Base-by-base conservation (phyloP, 2,329 filamentous ascomycete species). In the Zasmidium cellare region DNA sequence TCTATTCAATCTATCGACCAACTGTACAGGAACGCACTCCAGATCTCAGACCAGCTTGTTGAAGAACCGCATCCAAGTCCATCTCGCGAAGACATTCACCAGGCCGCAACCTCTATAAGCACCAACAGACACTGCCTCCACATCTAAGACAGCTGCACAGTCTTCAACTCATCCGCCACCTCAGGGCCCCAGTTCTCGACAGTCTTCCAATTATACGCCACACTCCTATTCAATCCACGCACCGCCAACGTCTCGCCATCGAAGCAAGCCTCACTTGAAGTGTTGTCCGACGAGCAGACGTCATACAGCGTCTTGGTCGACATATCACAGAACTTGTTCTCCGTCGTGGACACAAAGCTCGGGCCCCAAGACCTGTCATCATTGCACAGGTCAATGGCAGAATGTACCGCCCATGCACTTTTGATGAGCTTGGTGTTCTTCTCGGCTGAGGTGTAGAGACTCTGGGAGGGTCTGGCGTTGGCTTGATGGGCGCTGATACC, bases 251-350 rank as follows among this genome's bases (percentile, higher is more conserved):
- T 16, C 3, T 41, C 35, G 5, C 3, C 3, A 14, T 41, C 35
- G 16, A 41, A 41, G 35, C 35, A 41, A 41, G 11, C 35, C 11
- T 9, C 35, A 18, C 5, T 41, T 14, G 16, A 41, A 18, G 16
- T 3, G 16, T 14, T n/a, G 16, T 41, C 35, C 12, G 16, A 5
- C 46, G 3, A 25, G 47, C 47, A 50, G 9, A 31, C 3, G n/a
- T 25, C 22, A 20, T 50, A 50, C 3, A 50, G 11, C 11, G 47
- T 50, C 47, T 50, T 50, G 23, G 47, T 50, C 9, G 22, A 25
- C 47, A 50, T 50, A n/a, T 50, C 47, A 18, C 47, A 50, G 19
- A 50, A 28, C 24, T 28, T 50, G 24, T 31, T 19, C n/a, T 50
- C 47, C 6, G 7, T 9, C 7, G 35, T 41, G 7, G 35, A 41